These are phyloP conservation scores for Rhodotorula paludigena DNA, from an alignment of 768 basidiomycete genomes.

Conservation along the genomic window DNA sequence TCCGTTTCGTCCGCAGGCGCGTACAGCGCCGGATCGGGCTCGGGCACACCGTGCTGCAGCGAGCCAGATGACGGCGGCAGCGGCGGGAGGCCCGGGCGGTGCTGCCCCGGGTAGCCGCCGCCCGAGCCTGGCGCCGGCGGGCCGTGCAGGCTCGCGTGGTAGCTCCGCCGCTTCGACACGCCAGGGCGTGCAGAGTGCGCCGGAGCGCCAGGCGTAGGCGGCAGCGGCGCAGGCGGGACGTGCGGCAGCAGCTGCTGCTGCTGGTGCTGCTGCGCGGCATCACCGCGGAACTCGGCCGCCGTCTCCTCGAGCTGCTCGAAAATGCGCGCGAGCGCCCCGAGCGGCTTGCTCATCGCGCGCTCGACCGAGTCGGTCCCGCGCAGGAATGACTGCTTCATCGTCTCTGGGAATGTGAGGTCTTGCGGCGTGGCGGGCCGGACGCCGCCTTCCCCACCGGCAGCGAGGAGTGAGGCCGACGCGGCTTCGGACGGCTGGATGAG, in stretches of 20 bases:
- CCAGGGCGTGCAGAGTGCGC: neutral
- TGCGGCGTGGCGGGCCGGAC: neutral
- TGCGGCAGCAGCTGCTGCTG: neutral
- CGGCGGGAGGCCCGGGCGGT: neutral
- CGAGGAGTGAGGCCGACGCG: conserved; percentile 18
- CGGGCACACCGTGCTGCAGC: neutral
- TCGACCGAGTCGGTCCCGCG: conserved; percentile 39
- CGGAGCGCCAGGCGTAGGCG: neutral
- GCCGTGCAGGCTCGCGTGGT: neutral
- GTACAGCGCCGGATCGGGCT: conserved; percentile 19
- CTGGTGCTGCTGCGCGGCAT: neutral
- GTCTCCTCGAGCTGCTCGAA: conserved; percentile 40
- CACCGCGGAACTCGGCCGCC: conserved; percentile 19
- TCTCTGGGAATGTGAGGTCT: conserved; percentile 13
- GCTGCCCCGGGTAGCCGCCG: neutral
- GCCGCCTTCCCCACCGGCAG: neutral
- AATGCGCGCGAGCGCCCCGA: conserved; percentile 43
- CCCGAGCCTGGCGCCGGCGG: no score
- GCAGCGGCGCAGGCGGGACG: conserved; percentile 6
- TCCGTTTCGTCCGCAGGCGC: conserved; percentile 1
- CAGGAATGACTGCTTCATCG: conserved; percentile 27
- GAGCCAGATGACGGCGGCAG: conserved; percentile 10
- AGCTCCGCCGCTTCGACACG: conserved; percentile 1
- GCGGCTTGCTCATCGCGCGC: conserved; percentile 41
- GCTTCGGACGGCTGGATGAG: conserved; percentile 9